Conservation (phyloP, 2,329 filamentous ascomycete genomes). For the Cercospora brassicicola region DNA sequence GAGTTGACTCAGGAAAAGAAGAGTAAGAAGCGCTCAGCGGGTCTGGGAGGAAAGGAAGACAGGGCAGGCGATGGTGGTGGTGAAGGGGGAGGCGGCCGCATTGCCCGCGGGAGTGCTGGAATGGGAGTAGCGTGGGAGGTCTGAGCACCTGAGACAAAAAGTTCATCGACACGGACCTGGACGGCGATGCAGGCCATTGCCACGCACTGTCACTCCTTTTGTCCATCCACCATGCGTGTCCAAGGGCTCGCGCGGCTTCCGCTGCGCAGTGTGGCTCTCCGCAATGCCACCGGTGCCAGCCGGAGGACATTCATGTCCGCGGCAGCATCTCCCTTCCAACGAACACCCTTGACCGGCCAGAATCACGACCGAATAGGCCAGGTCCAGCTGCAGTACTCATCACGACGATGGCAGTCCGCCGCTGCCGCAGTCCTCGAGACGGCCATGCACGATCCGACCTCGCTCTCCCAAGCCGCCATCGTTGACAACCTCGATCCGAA, state of each 20-base stretch:
- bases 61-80: not conserved
- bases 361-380: constrained; percentile 33
- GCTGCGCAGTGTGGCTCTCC: constrained; percentile 32
- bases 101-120: constrained; percentile 5
- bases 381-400: constrained; percentile 16
- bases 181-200: not conserved
- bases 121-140: not conserved
- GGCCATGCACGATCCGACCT: constrained; percentile 57
- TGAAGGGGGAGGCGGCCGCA: not conserved
- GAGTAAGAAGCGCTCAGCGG: not conserved
- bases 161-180: not conserved
- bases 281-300: constrained; percentile 18
- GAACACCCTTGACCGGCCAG: constrained; percentile 26
- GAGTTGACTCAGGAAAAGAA: not conserved
- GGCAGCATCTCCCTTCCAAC: constrained; percentile 20
- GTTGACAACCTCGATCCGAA: constrained; percentile 77
- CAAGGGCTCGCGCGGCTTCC: constrained; percentile 31
- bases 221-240: constrained; percentile 23
- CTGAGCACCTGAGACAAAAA: constrained; percentile 7
- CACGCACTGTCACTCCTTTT: not conserved
- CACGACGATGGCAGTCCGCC: constrained; percentile 33
- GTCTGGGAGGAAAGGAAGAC: not conserved
- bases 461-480: constrained; percentile 63
- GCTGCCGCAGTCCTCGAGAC: constrained; percentile 51
- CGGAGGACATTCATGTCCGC: constrained; percentile 31